Conservation (phyloP, 2,329 filamentous ascomycete genomes). For the Fusarium citri region DNA sequence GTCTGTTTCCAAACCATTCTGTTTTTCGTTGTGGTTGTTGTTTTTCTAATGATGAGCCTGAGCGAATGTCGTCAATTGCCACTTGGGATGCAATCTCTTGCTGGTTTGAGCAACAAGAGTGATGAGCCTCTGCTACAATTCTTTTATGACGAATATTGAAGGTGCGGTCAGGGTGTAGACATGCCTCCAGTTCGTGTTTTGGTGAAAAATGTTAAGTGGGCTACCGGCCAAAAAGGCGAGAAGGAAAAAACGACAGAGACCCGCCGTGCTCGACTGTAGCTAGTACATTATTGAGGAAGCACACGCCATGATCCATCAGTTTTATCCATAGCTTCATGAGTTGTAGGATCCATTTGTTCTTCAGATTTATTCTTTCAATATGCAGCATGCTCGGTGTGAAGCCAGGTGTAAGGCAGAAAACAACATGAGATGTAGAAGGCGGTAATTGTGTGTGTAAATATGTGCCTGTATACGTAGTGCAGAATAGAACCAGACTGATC, state of each 20-base stretch:
- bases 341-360: not conserved
- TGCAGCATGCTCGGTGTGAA: not conserved
- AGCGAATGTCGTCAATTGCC: not conserved
- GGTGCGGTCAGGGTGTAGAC: constrained; percentile 34
- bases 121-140: not conserved
- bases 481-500: not conserved
- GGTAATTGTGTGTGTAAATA: not conserved
- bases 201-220: constrained; percentile 39
- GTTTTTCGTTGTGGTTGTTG: constrained; percentile 2
- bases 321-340: constrained; percentile 1
- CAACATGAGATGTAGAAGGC: not conserved
- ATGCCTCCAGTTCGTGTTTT: constrained; percentile 30
- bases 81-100: not conserved
- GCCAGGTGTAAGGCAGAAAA: not conserved
- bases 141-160: constrained; percentile 7
- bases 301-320: constrained; percentile 26
- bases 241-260: constrained; percentile 39
- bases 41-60: not conserved
- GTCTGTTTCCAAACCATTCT: not conserved
- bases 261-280: constrained; percentile 38
- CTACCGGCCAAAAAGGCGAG: constrained; percentile 22
- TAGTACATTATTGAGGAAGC: constrained; percentile 38
- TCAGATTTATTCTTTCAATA: not conserved
- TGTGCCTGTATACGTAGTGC: not conserved
- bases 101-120: not conserved